Conservation (phyloP, 177 flowering plant genomes). For the Vitis hybrid region DNA sequence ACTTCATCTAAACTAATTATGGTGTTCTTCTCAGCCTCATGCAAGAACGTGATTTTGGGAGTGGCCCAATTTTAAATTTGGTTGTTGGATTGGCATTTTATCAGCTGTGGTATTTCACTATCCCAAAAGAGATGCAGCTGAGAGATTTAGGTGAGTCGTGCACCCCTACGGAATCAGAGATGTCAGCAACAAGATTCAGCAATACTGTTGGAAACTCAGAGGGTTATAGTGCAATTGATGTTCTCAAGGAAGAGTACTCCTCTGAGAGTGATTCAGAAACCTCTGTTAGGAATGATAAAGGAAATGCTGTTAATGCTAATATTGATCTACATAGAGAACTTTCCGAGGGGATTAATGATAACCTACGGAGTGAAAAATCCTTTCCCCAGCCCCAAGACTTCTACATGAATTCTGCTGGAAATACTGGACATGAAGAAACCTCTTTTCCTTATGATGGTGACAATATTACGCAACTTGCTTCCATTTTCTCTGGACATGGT, state of each 20-base stretch:
- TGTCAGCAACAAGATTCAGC: constrained; percentile 16
- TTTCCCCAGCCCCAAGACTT: constrained; percentile 22
- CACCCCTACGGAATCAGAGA: constrained; percentile 24
- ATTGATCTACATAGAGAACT: constrained; percentile 4
- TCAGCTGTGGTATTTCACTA: constrained; percentile 57
- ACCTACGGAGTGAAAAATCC: constrained; percentile 15
- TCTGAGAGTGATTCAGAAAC: constrained; percentile 34
- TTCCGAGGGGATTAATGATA: constrained; percentile 15
- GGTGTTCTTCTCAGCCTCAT: constrained; percentile 38
- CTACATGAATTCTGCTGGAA: constrained; percentile 36
- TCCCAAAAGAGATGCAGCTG: constrained; percentile 52
- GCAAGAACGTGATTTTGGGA: constrained; percentile 41
- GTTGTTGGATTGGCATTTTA: constrained; percentile 60
- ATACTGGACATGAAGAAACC: constrained; percentile 17
- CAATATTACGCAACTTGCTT: constrained; percentile 20
- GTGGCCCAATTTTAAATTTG: constrained; percentile 51
- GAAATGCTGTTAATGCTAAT: constrained; percentile 3
- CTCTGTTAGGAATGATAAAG: constrained; percentile 49
- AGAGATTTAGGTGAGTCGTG: constrained; percentile 21
- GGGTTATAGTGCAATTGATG: constrained; percentile 23
- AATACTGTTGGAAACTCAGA: constrained; percentile 21
- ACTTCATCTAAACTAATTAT: constrained; percentile 2
- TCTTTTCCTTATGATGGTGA: constrained; percentile 16
- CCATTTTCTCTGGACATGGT: constrained; percentile 44
- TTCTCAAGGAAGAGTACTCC: constrained; percentile 17